phyloP scores from a whole-genome alignment of 345 rosid genomes.

The Kernera saxatilis region DNA sequence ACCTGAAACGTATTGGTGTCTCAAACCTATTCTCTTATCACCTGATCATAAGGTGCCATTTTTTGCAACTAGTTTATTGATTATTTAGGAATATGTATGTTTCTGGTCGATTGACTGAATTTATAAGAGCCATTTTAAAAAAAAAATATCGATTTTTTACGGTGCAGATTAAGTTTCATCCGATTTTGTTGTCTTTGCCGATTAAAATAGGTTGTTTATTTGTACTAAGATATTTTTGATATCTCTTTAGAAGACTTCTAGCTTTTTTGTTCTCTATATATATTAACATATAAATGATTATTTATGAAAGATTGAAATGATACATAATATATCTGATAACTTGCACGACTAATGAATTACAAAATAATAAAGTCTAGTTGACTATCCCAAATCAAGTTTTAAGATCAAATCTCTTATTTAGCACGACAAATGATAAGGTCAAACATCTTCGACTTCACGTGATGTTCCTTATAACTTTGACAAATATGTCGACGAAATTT shows the following conservation, averaged over 20 bases:
- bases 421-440: constrained; percentile 26
- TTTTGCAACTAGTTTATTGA: constrained; percentile 1
- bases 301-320: not conserved
- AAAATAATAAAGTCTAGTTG: not conserved
- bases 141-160: not conserved
- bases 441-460: constrained; percentile 21
- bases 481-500: constrained; percentile 28
- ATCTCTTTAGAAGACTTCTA: not conserved
- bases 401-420: not conserved
- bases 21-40: too few species aligned
- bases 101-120: not conserved
- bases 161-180: not conserved
- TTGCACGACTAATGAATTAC: not conserved
- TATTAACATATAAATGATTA: too few species aligned
- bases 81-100: not conserved
- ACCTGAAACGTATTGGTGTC: too few species aligned
- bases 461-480: constrained; percentile 26
- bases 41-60: too few species aligned
- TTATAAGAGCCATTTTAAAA: not conserved
- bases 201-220: not conserved
- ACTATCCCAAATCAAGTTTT: constrained; percentile 7
- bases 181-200: not conserved
- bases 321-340: not conserved
- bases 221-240: not conserved
- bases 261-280: not conserved